Base-by-base conservation (phyloP, 2,329 filamentous ascomycete species). In the Exophiala calicioides region DNA sequence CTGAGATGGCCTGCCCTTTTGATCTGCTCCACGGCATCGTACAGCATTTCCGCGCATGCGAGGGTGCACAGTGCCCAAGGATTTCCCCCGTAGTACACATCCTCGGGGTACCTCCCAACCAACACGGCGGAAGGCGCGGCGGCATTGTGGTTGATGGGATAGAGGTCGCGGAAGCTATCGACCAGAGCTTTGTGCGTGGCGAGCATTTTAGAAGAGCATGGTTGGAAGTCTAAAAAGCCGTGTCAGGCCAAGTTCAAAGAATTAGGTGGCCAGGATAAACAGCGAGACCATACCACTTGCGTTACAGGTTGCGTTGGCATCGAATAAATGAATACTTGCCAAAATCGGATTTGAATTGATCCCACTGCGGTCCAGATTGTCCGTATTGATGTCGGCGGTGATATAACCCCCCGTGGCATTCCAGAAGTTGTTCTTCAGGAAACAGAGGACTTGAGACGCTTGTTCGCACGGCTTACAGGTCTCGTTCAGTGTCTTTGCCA, bases 41-140 rank as follows among this genome's bases (percentile, higher is more conserved):
- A 91, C 3, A 93, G 77, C 62, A 87, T 81, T 64, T 93, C 88
- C 10, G 86, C 88, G 0, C 85, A 85, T 1, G 85, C 86, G 26
- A 88, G 75, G 1, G 85, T 90, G 55, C 78, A 77, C 6, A 90
- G 74, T 59, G 88, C 87, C 87, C 87, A 91, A 2, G 87, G 86
- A 64, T 91, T 88, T 4, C 86, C 86, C 49, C 80, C 80, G 66
- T 82, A 85, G 66, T 90, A 91, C 10, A 74, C 69, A 58, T 93
- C 88, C 64, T 88, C 84, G 0, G 81, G 68, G 61, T 89, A 88
- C 50, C 85, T 73, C 33, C 85, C 85, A 4, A 85, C 71, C 5
- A 80, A 76, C 7, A 81, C 74, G 5, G 84, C 84, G 12, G 68
- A 66, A 15, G 84, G 82, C 23, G 76, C 66, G 2, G 77, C 58